These are phyloP conservation scores for Vanrija sp. DNA, from an alignment of 1,284 basidiomycete genomes.

Conservation along the genomic window DNA sequence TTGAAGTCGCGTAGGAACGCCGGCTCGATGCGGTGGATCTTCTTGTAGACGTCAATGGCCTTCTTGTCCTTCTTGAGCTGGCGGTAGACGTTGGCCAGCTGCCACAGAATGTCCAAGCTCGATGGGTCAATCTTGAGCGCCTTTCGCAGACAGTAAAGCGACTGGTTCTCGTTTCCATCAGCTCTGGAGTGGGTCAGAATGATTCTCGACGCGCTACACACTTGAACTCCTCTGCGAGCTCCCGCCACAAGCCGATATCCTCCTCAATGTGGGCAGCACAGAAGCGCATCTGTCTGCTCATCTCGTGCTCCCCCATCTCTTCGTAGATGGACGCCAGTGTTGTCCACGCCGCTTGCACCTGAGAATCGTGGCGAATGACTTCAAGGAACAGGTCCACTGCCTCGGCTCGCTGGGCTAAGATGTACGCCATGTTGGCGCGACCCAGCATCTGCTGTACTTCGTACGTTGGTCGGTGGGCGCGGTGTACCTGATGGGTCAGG, in stretches of 20 bases:
- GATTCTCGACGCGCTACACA: slow-evolving; percentile 39
- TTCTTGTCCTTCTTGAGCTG: slow-evolving; percentile 67
- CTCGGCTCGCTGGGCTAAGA: slow-evolving; percentile 62
- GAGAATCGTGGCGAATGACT: slow-evolving; percentile 88
- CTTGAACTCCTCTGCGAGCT: slow-evolving; percentile 71
- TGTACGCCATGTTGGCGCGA: slow-evolving; percentile 81
- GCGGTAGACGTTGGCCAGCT: slow-evolving; percentile 76
- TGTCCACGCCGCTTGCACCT: slow-evolving; percentile 77
- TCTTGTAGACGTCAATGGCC: slow-evolving; percentile 71
- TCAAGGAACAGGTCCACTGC: slow-evolving; percentile 81
- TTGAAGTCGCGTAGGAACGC: slow-evolving; percentile 74
- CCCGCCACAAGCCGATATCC: slow-evolving; percentile 82
- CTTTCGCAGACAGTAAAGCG: slow-evolving; percentile 87
- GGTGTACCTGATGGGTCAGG: slow-evolving; percentile 35
- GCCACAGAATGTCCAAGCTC: slow-evolving; percentile 85
- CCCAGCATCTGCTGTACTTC: slow-evolving; percentile 79
- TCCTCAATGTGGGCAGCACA: slow-evolving; percentile 84
- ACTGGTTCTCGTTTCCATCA: slow-evolving; percentile 72
- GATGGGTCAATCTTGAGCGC: slow-evolving; percentile 71
- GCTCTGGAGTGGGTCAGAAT: slow-evolving; percentile 52
- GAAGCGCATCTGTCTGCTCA: slow-evolving; percentile 76
- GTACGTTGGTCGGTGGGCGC: slow-evolving; percentile 64
- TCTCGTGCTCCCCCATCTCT: slow-evolving; percentile 64
- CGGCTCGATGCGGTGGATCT: slow-evolving; percentile 59
- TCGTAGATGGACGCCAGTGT: slow-evolving; percentile 76